Evolutionary conservation across 2,329 filamentous ascomycete genomes (phyloP).

Genomic region (Scytalidium sp.): DNA sequence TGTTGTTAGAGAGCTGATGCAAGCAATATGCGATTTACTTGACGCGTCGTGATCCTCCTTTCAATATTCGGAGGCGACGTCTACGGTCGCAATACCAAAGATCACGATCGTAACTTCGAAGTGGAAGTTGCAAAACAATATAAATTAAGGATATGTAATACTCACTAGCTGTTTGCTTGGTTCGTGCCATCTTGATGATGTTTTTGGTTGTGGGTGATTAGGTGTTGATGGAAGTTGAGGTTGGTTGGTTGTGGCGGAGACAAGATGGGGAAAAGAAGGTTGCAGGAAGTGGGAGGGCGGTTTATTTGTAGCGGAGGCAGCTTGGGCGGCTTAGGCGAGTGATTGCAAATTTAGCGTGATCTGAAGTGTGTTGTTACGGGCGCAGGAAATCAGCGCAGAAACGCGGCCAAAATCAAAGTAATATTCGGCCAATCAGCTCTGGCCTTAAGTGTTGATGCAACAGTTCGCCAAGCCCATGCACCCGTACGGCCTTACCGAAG

Average conservation of each 20-base stretch:
- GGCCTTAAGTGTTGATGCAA: constrained; percentile 9
- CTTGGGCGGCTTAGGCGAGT: constrained; percentile 16
- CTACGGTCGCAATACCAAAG: constrained; percentile 23
- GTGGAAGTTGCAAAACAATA: constrained; percentile 4
- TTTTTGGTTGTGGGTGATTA: constrained; percentile 13
- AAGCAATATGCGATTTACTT: constrained; percentile 24
- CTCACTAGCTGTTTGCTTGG: constrained; percentile 57
- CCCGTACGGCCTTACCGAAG: too few species aligned
- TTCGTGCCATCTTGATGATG: constrained; percentile 32
- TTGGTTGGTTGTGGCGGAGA: constrained; percentile 18
- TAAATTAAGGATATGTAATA: constrained; percentile 14
- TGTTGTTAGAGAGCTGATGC: constrained; percentile 22
- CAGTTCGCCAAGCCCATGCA: too few species aligned
- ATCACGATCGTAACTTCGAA: constrained; percentile 21
- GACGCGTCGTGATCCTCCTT: constrained; percentile 4
- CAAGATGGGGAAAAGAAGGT: constrained; percentile 24
- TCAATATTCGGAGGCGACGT: constrained; percentile 1
- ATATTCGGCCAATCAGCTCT: constrained; percentile 10
- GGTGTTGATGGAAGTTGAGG: constrained; percentile 17
- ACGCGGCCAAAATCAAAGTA: constrained; percentile 5
- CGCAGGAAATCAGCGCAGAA: constrained; percentile 6
- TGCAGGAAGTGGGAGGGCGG: constrained; percentile 24
- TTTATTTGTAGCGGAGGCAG: constrained; percentile 26
- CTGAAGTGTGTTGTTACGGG: constrained; percentile 1
- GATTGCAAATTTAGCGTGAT: constrained; percentile 18